Percentiles rank a stretch among this genome's conserved stretches.
Evolutionary conservation across 2,329 filamentous ascomycete species (phyloP).

Genomic region (Paraphaeosphaeria minitans): DNA sequence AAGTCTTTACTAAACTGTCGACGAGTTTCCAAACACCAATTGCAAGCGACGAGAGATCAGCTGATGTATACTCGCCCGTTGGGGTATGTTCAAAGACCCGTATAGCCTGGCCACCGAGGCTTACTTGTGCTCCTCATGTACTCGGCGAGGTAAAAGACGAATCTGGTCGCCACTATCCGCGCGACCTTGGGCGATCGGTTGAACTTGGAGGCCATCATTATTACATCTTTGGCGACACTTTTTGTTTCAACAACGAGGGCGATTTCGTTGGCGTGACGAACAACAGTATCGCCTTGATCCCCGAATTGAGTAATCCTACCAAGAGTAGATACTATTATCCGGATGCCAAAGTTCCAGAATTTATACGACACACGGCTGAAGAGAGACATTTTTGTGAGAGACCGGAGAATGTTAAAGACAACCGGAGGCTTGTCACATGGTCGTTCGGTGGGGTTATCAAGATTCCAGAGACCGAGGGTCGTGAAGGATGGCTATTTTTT

Average conservation of each 20-base stretch:
- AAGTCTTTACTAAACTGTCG: background rate
- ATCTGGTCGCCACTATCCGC: conserved; percentile 13
- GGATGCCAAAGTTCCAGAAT: conserved; percentile 15
- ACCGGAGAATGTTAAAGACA: conserved; percentile 11
- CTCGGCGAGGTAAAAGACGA: conserved; percentile 16
- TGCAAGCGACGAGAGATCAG: background rate
- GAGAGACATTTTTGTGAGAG: conserved; percentile 13
- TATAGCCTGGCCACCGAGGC: conserved; percentile 17
- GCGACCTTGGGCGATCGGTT: conserved; percentile 17
- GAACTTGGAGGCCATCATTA: conserved; percentile 14
- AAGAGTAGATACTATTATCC: conserved; percentile 12
- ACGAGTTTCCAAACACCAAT: background rate
- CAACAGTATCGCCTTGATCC: conserved; percentile 18
- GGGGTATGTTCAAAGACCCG: background rate
- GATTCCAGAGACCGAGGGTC: conserved; percentile 5
- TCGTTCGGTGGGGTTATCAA: conserved; percentile 20
- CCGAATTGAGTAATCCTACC: conserved; percentile 10
- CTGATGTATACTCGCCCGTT: background rate
- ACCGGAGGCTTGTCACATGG: conserved; percentile 20
- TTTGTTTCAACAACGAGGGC: conserved; percentile 15
- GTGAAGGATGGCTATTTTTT: conserved; percentile 19
- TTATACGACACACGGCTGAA: conserved; percentile 11
- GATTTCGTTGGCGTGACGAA: conserved; percentile 20
- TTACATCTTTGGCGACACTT: conserved; percentile 23
- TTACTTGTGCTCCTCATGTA: conserved; percentile 6